Evolutionary conservation across 345 rosid genomes (phyloP).

Genomic region (Salix viminalis): DNA sequence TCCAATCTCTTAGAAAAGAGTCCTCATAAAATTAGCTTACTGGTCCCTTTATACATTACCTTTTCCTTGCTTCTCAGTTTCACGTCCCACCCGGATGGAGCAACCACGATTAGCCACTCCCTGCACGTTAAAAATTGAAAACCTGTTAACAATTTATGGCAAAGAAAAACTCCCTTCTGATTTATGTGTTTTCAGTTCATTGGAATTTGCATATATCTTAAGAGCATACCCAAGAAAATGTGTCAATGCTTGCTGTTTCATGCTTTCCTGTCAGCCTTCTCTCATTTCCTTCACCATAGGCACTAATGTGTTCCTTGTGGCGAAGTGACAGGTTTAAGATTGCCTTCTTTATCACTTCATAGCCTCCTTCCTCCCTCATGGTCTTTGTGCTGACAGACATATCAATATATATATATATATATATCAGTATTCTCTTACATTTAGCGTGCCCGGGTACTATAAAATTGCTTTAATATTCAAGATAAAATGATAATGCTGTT

Average conservation of each 20-base stretch:
- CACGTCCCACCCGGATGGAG: constrained; percentile 96
- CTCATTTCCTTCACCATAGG: constrained; percentile 98
- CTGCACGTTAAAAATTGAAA: constrained; percentile 32
- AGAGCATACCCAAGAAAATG: constrained; percentile 84
- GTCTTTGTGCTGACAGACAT: constrained; percentile 65
- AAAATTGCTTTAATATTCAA: not conserved
- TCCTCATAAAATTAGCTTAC: not conserved
- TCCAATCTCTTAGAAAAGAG: not conserved
- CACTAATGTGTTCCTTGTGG: constrained; percentile 80
- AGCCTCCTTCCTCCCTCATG: constrained; percentile 96
- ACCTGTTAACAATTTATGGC: not conserved
- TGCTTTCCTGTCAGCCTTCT: constrained; percentile 96
- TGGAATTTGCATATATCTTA: not conserved
- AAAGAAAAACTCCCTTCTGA: not conserved
- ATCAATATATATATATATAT: not conserved
- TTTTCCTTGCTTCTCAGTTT: constrained; percentile 85
- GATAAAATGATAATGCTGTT: not conserved
- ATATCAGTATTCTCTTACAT: not conserved
- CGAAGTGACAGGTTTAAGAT: constrained; percentile 87
- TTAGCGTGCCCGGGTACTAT: not conserved
- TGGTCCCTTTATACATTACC: constrained; percentile 34
- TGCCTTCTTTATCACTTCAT: constrained; percentile 80
- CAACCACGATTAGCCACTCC: constrained; percentile 98
- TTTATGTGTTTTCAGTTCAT: not conserved
- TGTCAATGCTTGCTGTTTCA: constrained; percentile 85